A percentile compares a stretch with the other conserved stretches of the same genome.
phyloP scores from a whole-genome alignment of 257 asterid genomes.

The Eucommia ulmoides region DNA sequence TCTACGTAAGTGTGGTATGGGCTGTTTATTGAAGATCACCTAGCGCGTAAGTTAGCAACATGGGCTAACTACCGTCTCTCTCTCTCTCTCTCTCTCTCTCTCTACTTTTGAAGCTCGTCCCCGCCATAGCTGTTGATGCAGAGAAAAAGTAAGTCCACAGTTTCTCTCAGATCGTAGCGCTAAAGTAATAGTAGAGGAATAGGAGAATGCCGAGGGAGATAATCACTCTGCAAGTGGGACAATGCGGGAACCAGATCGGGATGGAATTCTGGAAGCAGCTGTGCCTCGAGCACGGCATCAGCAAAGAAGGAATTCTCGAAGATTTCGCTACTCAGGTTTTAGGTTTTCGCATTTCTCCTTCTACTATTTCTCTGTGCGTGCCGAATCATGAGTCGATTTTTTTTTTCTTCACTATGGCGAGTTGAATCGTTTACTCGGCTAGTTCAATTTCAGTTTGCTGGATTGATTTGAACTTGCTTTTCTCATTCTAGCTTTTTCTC shows the following conservation, averaged over 20 bases:
- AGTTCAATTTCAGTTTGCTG: too few relatives aligned
- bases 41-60: background rate
- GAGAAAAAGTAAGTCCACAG: background rate
- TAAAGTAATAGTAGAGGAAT: background rate
- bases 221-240: conserved; percentile 91
- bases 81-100: background rate
- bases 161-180: background rate
- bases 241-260: conserved; percentile 99
- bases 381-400: too few relatives aligned
- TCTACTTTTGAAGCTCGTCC: background rate
- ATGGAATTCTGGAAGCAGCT: conserved; percentile 99
- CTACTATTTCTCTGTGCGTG: background rate
- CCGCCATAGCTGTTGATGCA: background rate
- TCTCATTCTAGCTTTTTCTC: too few relatives aligned
- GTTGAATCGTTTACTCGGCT: too few relatives aligned
- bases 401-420: too few relatives aligned
- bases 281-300: conserved; percentile 96
- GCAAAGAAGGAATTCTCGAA: conserved; percentile 94
- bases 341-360: background rate
- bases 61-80: background rate
- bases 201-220: conserved; percentile 87
- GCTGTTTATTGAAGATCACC: background rate
- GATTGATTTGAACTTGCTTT: too few relatives aligned
- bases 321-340: conserved; percentile 97
- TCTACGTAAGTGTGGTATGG: background rate